A percentile compares a stretch with the other conserved stretches of the same genome.
Evolutionary conservation across 1,139 yeast genomes (phyloP).

Genomic region (Yamadazyma atmosphaerica): DNA sequence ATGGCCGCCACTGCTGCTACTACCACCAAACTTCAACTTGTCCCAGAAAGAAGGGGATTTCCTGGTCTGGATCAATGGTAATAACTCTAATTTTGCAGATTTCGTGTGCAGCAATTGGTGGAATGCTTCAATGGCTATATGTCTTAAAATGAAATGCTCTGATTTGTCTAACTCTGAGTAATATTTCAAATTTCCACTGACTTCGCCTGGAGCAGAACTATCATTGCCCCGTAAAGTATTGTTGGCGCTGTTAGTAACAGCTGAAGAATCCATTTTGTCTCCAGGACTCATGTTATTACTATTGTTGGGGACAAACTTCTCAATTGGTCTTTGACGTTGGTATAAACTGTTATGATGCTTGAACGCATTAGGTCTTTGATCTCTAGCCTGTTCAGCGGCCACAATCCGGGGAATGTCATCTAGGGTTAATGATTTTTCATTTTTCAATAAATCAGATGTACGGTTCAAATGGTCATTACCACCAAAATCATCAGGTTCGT

Average conservation of each 20-base stretch:
- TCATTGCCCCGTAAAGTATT: slow-evolving; percentile 1
- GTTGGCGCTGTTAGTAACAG: slow-evolving; percentile 4
- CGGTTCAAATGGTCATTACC: slow-evolving; percentile 39
- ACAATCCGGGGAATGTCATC: slow-evolving; percentile 97
- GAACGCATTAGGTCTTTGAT: slow-evolving; percentile 83
- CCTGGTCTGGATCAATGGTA: slow-evolving; percentile 54
- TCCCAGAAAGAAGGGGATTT: slow-evolving; percentile 73
- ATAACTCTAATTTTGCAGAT: slow-evolving; percentile 52
- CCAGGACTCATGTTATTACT: slow-evolving; percentile 21
- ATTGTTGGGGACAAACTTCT: slow-evolving; percentile 8
- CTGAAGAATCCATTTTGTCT: slow-evolving; percentile 9
- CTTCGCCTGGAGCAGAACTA: slow-evolving; percentile 2
- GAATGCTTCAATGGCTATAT: slow-evolving; percentile 67
- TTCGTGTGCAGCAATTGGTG: slow-evolving; percentile 36
- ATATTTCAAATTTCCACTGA: slow-evolving; percentile 34
- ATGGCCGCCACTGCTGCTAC: slow-evolving; percentile 18
- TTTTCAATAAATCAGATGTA: slow-evolving; percentile 70
- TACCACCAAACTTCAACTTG: slow-evolving; percentile 45
- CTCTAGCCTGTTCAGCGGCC: slow-evolving; percentile 95
- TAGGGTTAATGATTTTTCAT: slow-evolving; percentile 82
- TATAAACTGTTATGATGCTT: slow-evolving; percentile 60
- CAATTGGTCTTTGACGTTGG: slow-evolving; percentile 37
- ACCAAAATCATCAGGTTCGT: slow-evolving; percentile 41
- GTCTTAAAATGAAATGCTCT: slow-evolving; percentile 66
- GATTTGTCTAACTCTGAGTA: slow-evolving; percentile 69